phyloP scores from a whole-genome alignment of 768 basidiomycete genomes.

The Agaricus blazei region DNA sequence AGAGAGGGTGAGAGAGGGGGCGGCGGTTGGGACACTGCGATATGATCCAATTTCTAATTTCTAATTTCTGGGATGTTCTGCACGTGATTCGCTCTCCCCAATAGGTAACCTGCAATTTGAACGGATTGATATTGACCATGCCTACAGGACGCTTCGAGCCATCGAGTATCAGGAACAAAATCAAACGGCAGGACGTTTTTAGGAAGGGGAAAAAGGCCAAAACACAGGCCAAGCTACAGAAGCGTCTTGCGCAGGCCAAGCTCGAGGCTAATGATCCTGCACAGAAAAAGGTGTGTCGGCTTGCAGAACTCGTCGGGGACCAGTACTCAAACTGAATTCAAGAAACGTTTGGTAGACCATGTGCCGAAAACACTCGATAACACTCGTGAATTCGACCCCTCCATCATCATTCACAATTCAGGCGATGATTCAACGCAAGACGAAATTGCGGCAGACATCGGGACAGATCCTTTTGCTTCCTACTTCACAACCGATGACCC shows the following conservation, averaged over 20 bases:
- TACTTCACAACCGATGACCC: conserved; percentile 74
- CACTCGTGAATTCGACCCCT: conserved; percentile 79
- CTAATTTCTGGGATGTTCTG: not conserved
- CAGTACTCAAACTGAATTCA: not conserved
- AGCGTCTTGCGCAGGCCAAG: conserved; percentile 73
- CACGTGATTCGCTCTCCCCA: not conserved
- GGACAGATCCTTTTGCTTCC: conserved; percentile 70
- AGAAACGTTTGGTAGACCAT: conserved; percentile 85
- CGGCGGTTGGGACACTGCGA: too few species aligned
- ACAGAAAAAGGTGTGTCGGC: conserved; percentile 61
- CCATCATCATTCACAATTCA: conserved; percentile 55
- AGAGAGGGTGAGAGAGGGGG: not conserved
- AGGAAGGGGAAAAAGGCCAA: conserved; percentile 74
- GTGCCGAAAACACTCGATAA: conserved; percentile 92
- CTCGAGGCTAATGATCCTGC: conserved; percentile 71
- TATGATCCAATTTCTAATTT: too few species aligned
- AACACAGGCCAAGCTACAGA: conserved; percentile 74
- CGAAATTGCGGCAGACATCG: conserved; percentile 64
- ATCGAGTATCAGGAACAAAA: conserved; percentile 79
- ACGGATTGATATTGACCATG: conserved; percentile 31
- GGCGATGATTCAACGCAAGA: conserved; percentile 29
- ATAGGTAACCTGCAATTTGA: not conserved
- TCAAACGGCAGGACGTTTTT: conserved; percentile 77
- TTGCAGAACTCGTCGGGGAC: not conserved
- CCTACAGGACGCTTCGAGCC: conserved; percentile 53